Conservation (phyloP, 768 basidiomycete genomes). For the Royoungia palumana region DNA sequence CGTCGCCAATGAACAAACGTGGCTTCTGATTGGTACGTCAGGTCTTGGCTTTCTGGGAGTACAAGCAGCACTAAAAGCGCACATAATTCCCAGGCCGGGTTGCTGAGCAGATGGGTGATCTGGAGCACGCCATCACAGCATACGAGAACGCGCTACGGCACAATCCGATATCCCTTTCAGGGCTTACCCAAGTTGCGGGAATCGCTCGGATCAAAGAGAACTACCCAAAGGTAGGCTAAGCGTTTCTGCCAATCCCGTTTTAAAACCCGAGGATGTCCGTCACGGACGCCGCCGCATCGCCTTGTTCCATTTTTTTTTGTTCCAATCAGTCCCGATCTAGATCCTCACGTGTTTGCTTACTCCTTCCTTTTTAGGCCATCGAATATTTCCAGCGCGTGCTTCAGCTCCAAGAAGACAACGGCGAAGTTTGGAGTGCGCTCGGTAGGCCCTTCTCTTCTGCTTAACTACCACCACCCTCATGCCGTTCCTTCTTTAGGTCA, state of each 20-base stretch:
- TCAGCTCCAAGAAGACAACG: conserved; percentile 88
- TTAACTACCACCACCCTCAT: conserved; percentile 11
- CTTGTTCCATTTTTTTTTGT: conserved; percentile 15
- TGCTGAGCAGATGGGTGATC: conserved; percentile 92
- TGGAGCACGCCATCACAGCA: conserved; percentile 86
- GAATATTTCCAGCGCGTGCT: conserved; percentile 96
- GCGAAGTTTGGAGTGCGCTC: conserved; percentile 97
- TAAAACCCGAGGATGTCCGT: conserved; percentile 33
- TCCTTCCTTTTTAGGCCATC: conserved; percentile 64
- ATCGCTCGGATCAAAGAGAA: conserved; percentile 98
- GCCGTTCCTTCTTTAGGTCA: conserved; percentile 55
- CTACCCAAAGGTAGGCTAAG: conserved; percentile 76
- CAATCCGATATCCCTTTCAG: conserved; percentile 87
- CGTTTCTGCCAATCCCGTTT: conserved; percentile 30
- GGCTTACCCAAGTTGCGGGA: conserved; percentile 90
- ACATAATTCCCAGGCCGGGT: conserved; percentile 67
- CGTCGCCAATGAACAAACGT: conserved; percentile 89
- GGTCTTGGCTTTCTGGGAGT: conserved; percentile 1
- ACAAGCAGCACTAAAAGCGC: conserved; percentile 15
- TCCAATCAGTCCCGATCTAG: conserved; percentile 25
- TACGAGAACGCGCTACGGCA: conserved; percentile 96
- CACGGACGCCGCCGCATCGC: conserved; percentile 21
- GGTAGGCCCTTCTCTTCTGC: conserved; percentile 46
- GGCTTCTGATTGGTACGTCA: conserved; percentile 80
- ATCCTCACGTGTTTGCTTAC: conserved; percentile 29